These are phyloP conservation scores for Vigna mungo DNA, from an alignment of 306 rosid genomes.

Conservation along the genomic window DNA sequence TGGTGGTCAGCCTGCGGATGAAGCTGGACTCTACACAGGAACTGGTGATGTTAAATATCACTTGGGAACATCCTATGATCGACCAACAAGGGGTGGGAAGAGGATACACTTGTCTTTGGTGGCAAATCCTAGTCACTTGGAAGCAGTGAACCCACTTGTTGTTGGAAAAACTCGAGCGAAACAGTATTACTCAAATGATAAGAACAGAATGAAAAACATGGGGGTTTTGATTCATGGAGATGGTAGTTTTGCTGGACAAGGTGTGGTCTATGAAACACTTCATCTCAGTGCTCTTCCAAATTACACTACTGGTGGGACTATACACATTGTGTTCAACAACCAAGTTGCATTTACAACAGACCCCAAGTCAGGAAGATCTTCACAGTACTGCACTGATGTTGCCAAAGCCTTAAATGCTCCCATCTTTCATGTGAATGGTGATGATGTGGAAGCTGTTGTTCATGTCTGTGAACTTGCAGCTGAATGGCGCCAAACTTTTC, in stretches of 20 bases:
- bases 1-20: slow-evolving; percentile 82
- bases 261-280: slow-evolving; percentile 92
- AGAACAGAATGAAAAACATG: slow-evolving; percentile 79
- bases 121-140: slow-evolving; percentile 97
- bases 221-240: slow-evolving; percentile 91
- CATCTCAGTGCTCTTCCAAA: slow-evolving; percentile 97
- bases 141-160: slow-evolving; percentile 93
- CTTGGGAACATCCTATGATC: slow-evolving; percentile 93
- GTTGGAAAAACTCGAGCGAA: slow-evolving; percentile 93
- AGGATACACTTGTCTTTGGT: slow-evolving; percentile 84
- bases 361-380: slow-evolving; percentile 84
- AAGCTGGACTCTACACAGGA: slow-evolving; percentile 88
- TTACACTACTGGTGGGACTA: slow-evolving; percentile 93
- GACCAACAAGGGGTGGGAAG: slow-evolving; percentile 93
- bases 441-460: slow-evolving; percentile 89
- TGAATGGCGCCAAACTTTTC: slow-evolving; percentile 91
- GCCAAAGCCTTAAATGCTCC: slow-evolving; percentile 93
- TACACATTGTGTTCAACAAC: slow-evolving; percentile 88
- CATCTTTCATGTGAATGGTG: slow-evolving; percentile 85
- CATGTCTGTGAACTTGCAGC: slow-evolving; percentile 87
- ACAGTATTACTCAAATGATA: slow-evolving; percentile 81
- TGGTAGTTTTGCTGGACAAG: slow-evolving; percentile 98
- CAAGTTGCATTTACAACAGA: slow-evolving; percentile 97
- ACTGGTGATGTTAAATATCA: slow-evolving; percentile 99
- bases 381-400: slow-evolving; percentile 90